Evolutionary conservation across 306 rosid genomes (phyloP), one percentile per base, ranked within the genome.

Genomic region (Trichosanthes truncata): DNA sequence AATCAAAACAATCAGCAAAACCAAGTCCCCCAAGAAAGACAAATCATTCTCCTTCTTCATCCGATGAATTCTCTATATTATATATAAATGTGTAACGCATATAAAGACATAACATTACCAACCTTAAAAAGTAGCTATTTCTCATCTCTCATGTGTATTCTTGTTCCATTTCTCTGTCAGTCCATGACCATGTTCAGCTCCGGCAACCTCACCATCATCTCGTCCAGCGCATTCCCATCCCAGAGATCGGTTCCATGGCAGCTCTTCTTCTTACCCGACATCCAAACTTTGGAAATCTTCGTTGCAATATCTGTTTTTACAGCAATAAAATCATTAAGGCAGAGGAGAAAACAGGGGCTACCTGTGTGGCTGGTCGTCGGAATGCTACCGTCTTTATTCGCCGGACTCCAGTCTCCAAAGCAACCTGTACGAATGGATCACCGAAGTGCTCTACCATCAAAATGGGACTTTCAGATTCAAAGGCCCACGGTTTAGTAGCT

Each of bases 321-420:
- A 11, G 77, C 71, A 61, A 92, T 92, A 26, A 89, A 88, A 56
- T 87, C 94, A 4, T 33, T 94, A 4, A 84, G 96, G 29, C 89
- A 87, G 45, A 94, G 78, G 81, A 88, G 71, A 25, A 84, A 46
- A n/a, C 88, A 88, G 33, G 98, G 98, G 56, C 45, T 92, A n/a
- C 91, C 94, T 3, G 79, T 81, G 51, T 92, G 97, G 96, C 98
- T 97, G 3, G 48, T 90, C 23, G 72, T 92, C 62, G 93, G 96
- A 7, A 92, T 92, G 98, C 78, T 92, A 26, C 97, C 98, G 35
- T 92, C 98, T 26, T 53, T 94, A 80, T 38, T 85, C 29, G 1
- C 59, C 0, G 92, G 82, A 21, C 79, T 84, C 5, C 87, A 71
- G 82, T 20, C 79, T 84, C 5, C 87, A 71, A 38, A 26, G 79